Base-by-base conservation (phyloP, 139 green algal species). In the Ulvella scutata region DNA sequence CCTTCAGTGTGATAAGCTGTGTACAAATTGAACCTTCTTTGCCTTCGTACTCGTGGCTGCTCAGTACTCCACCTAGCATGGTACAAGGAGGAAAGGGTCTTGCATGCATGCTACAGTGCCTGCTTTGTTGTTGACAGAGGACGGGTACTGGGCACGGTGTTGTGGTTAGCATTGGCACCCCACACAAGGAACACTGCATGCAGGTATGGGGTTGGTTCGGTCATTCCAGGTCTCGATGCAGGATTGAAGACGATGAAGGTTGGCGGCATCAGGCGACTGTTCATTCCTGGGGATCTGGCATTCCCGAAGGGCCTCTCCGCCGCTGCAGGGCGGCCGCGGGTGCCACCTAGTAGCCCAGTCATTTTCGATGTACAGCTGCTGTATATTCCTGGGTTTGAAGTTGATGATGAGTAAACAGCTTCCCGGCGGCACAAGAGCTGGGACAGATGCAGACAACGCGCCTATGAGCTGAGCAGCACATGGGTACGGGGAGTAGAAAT, bases 341-440 rank as follows among this genome's bases (percentile, higher is more conserved):
- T 98, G 34, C 87, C 89, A 0, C 85, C 93, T 2, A 67, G 62
- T 10, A 86, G 60, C 37, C 90, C 92, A 1, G 90, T 95, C 23
- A 76, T 98, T 17, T 98, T 98, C 86, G 93, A 98, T 72, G 93
- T 98, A 4, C 76, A 93, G 81, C 79, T 98, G 72, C 82, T 95
- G 2, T 93, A 92, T 73, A 90, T 97, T 75, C 93, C 93, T 10
- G 93, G 93, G 31, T 61, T 89, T 43, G 79, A 76, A 39, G 72
- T 31, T 6, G 79, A 83, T 7, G 75, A 80, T 9, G 75, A 82
- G 59, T 51, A 61, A 59, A 40, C 3, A 76, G 43, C 67, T 77
- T 28, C 3, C 38, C 7, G 76, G 76, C 26, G 35, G 23, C 17
- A 80, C 76, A 4, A 59, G 72, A 10, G 43, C 67, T 20, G 21